A percentile compares a stretch with the other conserved stretches of the same genome.
phyloP scores from a whole-genome alignment of 352 stramenopile genomes.

The Elongisporangium undulatum region DNA sequence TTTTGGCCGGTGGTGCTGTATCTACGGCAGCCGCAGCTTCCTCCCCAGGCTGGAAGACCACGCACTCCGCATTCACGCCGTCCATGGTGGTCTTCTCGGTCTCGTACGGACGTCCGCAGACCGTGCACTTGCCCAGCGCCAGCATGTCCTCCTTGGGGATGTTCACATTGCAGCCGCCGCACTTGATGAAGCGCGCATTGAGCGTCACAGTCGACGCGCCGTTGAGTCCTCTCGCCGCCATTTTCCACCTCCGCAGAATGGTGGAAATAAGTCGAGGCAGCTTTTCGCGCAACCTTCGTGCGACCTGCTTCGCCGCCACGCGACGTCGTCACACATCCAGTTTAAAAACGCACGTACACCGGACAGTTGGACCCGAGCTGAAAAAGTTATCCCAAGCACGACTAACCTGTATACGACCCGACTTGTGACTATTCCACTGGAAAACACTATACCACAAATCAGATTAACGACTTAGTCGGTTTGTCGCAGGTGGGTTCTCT shows the following conservation, averaged over 20 bases:
- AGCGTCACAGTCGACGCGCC: conserved; percentile 47
- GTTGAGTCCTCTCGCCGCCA: conserved; percentile 46
- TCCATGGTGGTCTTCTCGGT: conserved; percentile 17
- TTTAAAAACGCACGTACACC: conserved; percentile 1
- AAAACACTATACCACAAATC: background rate
- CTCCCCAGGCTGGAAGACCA: conserved; percentile 29
- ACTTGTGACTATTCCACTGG: background rate
- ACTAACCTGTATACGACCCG: background rate
- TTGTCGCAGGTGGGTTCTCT: background rate
- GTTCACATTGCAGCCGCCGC: conserved; percentile 65
- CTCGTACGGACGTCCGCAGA: conserved; percentile 45
- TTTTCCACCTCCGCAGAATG: conserved; percentile 9
- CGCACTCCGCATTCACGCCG: conserved; percentile 22
- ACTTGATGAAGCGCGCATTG: conserved; percentile 82
- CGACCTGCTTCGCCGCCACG: conserved; percentile 5
- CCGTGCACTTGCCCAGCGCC: conserved; percentile 49
- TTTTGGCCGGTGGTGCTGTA: conserved; percentile 1
- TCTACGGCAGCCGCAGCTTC: conserved; percentile 1
- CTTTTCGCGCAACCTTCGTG: conserved; percentile 14
- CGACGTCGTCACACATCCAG: conserved; percentile 2
- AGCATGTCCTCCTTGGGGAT: conserved; percentile 78
- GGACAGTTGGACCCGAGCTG: background rate
- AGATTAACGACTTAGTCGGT: background rate
- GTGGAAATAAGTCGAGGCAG: background rate
- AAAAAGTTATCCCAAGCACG: background rate